Percentiles rank a stretch among this genome's conserved stretches.
Conservation (phyloP, 257 asterid genomes). For the Ehretia macrophylla region DNA sequence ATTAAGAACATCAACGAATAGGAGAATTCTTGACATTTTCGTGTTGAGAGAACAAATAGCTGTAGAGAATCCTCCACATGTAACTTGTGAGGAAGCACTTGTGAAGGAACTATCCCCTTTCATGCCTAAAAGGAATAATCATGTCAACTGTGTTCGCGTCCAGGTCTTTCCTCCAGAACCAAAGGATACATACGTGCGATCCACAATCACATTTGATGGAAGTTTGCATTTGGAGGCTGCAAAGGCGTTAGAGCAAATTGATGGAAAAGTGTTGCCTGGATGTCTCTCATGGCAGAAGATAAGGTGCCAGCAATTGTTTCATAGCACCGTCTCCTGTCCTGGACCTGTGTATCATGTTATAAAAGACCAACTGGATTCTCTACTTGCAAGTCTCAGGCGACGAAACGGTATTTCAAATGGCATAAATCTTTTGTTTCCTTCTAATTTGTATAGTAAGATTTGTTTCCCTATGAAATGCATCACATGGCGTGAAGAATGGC, state of each 20-base stretch:
- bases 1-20: constrained; percentile 39
- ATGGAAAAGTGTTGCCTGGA: constrained; percentile 77
- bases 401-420: constrained; percentile 40
- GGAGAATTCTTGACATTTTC: constrained; percentile 47
- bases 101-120: constrained; percentile 61
- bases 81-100: constrained; percentile 68
- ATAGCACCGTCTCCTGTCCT: constrained; percentile 76
- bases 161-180: constrained; percentile 66
- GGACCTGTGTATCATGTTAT: constrained; percentile 67
- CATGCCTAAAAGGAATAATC: constrained; percentile 66
- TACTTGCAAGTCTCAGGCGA: constrained; percentile 42
- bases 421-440: neutral
- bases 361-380: constrained; percentile 36
- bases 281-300: constrained; percentile 82
- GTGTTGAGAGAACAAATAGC: constrained; percentile 49
- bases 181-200: constrained; percentile 51
- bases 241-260: constrained; percentile 69
- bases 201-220: constrained; percentile 70
- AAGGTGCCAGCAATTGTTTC: constrained; percentile 63
- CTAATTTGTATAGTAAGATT: neutral
- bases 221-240: constrained; percentile 90
- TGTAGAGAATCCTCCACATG: constrained; percentile 50
- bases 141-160: constrained; percentile 48
- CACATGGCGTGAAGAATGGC: too few species aligned
- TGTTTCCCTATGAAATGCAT: neutral